These are phyloP conservation scores for Talaromyces sp. DNA, from an alignment of 2,329 filamentous ascomycete species.

Conservation along the genomic window DNA sequence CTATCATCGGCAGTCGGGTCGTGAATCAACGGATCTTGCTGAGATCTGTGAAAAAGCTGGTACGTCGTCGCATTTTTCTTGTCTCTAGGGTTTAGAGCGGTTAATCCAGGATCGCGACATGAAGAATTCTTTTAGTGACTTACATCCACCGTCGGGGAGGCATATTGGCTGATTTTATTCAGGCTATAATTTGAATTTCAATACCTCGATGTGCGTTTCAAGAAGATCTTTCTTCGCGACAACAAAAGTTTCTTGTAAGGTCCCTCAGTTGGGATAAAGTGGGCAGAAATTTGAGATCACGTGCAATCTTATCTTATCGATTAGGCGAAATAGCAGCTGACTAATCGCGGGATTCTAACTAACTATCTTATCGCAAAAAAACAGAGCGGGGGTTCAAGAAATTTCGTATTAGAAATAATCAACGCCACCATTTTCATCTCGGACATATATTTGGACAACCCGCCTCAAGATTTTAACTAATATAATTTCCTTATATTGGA, in stretches of 20 bases:
- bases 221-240: neutral
- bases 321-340: slow-evolving; percentile 22
- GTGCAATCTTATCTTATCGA: slow-evolving; percentile 22
- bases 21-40: slow-evolving; percentile 96
- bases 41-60: slow-evolving; percentile 88
- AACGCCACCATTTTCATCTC: slow-evolving; percentile 17
- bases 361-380: slow-evolving; percentile 32
- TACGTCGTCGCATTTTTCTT: slow-evolving; percentile 94
- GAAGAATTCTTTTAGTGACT: slow-evolving; percentile 26
- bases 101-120: neutral
- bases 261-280: slow-evolving; percentile 17
- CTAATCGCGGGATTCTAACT: slow-evolving; percentile 22
- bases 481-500: neutral
- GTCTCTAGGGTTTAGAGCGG: slow-evolving; percentile 53
- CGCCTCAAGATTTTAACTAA: neutral
- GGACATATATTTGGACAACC: neutral
- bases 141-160: slow-evolving; percentile 72
- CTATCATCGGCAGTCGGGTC: slow-evolving; percentile 84
- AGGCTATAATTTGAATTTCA: neutral
- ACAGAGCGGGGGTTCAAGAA: slow-evolving; percentile 19
- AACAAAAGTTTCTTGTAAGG: slow-evolving; percentile 1
- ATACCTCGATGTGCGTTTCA: neutral
- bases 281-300: slow-evolving; percentile 20
- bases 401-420: slow-evolving; percentile 22
- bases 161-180: slow-evolving; percentile 55